Evolutionary conservation across 352 stramenopile genomes (phyloP).

Genomic region (Phytophthora hibernalis): DNA sequence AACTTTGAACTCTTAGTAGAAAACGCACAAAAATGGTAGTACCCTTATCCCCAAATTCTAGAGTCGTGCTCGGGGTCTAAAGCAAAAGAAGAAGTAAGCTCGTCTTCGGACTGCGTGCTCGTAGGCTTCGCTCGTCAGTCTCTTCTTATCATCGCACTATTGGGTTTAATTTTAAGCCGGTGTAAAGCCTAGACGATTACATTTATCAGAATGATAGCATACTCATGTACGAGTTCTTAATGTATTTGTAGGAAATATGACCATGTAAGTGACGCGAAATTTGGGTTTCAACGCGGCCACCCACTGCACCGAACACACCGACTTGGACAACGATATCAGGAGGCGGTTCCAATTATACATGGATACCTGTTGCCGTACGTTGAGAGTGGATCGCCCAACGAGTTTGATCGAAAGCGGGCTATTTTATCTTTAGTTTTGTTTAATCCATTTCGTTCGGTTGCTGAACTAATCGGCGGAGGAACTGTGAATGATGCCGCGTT

Average conservation of each 20-base stretch:
- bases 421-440: not conserved
- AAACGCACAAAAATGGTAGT: too few species aligned
- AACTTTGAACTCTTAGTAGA: too few species aligned
- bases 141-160: too few species aligned
- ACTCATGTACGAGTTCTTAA: conserved; percentile 5
- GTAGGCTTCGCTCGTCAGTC: too few species aligned
- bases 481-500: not conserved
- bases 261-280: not conserved
- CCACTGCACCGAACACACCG: not conserved
- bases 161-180: not conserved
- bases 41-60: too few species aligned
- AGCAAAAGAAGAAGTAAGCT: too few species aligned
- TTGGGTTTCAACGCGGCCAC: not conserved
- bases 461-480: too few species aligned
- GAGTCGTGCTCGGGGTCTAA: too few species aligned
- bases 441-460: too few species aligned
- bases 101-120: too few species aligned
- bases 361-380: conserved; percentile 1
- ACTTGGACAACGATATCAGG: not conserved
- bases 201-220: not conserved
- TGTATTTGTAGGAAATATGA: conserved; percentile 3
- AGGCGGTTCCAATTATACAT: conserved; percentile 6
- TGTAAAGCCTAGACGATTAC: conserved; percentile 8
- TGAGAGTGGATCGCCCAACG: not conserved
- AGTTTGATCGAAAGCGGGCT: not conserved